A percentile compares a stretch with the other conserved stretches of the same genome.
Evolutionary conservation across 2,329 filamentous ascomycete species (phyloP).

Genomic region (Aphanoascus verrucosus): DNA sequence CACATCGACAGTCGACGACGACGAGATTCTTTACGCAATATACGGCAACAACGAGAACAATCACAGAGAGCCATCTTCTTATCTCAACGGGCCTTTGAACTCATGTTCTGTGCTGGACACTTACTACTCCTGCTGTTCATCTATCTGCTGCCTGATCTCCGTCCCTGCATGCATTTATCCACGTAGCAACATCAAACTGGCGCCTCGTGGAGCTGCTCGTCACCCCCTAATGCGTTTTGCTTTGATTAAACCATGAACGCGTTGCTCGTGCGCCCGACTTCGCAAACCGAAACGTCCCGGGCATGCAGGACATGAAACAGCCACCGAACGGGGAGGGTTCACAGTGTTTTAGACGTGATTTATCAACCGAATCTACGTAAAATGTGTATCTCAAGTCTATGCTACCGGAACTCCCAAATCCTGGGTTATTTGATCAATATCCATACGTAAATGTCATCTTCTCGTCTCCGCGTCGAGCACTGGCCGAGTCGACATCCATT

Average conservation of each 20-base stretch:
- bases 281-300: background rate
- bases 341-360: too few species aligned
- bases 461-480: slow-evolving; percentile 16
- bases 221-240: background rate
- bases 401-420: too few species aligned
- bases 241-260: background rate
- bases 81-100: too few species aligned
- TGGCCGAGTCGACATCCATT: slow-evolving; percentile 12
- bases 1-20: background rate
- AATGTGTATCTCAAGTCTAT: too few species aligned
- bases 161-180: background rate
- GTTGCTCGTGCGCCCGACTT: background rate
- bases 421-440: background rate
- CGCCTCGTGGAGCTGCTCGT: background rate
- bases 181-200: background rate
- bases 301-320: background rate
- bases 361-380: too few species aligned
- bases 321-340: background rate
- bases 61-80: background rate
- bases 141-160: slow-evolving; percentile 2
- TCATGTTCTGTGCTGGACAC: too few species aligned
- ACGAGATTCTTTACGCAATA: background rate
- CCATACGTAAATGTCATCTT: slow-evolving; percentile 17
- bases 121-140: background rate
- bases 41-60: background rate